phyloP scores from a whole-genome alignment of 2,329 filamentous ascomycete genomes.

The Colletotrichum cordylinicola region DNA sequence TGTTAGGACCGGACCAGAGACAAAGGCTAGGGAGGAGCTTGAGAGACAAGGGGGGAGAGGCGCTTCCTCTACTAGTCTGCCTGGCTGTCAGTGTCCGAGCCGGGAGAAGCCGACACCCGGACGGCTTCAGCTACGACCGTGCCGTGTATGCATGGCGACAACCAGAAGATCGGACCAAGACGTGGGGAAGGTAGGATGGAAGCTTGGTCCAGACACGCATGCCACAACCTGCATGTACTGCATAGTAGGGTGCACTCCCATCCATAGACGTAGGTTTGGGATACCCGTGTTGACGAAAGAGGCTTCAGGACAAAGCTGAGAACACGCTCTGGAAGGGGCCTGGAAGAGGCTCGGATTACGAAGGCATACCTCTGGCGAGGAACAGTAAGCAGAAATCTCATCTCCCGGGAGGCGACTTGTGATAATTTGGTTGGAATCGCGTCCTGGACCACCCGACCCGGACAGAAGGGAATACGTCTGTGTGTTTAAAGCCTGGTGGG shows the following conservation, averaged over 20 bases:
- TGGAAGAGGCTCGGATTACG: background rate
- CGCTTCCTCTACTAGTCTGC: background rate
- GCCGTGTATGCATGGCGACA: background rate
- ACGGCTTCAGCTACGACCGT: background rate
- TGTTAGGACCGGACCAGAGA: background rate
- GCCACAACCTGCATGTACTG: background rate
- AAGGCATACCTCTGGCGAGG: background rate
- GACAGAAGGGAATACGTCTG: background rate
- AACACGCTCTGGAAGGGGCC: background rate
- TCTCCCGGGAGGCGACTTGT: background rate
- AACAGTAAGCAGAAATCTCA: background rate
- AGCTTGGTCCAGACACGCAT: background rate
- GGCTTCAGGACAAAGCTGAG: background rate
- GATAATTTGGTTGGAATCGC: background rate
- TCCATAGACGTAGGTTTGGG: too few relatives aligned
- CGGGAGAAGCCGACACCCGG: background rate
- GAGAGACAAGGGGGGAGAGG: background rate
- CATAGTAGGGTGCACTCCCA: background rate
- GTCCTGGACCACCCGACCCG: background rate
- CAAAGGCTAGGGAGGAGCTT: background rate
- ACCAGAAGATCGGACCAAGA: background rate
- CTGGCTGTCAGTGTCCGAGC: background rate
- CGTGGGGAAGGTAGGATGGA: background rate
- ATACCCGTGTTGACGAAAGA: background rate
- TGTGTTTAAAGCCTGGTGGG: background rate